phyloP scores from a whole-genome alignment of 2,329 filamentous ascomycete genomes.

The Lachnellula suecica region DNA sequence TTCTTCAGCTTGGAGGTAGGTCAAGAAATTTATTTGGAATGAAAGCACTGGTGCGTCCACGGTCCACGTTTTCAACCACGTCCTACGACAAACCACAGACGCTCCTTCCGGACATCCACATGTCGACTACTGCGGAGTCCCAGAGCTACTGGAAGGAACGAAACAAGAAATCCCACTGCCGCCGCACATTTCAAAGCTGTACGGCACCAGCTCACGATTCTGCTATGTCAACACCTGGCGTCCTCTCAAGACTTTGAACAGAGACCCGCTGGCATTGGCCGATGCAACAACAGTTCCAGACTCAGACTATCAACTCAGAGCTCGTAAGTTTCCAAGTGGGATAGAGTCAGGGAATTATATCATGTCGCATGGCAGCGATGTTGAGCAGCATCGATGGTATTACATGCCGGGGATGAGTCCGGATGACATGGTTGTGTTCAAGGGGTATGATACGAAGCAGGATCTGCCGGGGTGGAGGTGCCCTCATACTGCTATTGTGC shows the following conservation, averaged over 20 bases:
- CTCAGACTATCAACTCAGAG: constrained; percentile 3
- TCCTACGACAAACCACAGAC: neutral
- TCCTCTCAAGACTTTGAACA: neutral
- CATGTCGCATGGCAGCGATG: neutral
- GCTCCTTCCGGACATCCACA: constrained; percentile 5
- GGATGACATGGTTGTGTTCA: constrained; percentile 8
- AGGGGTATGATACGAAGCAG: constrained; percentile 4
- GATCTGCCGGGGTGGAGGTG: constrained; percentile 4
- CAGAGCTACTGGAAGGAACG: constrained; percentile 1
- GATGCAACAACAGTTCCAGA: constrained; percentile 3
- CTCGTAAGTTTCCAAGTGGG: constrained; percentile 1
- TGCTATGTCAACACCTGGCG: constrained; percentile 1
- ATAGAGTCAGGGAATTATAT: neutral
- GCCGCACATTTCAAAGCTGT: neutral
- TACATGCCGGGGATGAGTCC: constrained; percentile 5
- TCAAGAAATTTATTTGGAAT: neutral
- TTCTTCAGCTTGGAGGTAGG: neutral
- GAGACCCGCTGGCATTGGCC: constrained; percentile 1
- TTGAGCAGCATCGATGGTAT: constrained; percentile 7
- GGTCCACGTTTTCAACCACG: constrained; percentile 3
- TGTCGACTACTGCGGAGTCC: constrained; percentile 1
- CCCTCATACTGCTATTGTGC: constrained; percentile 2
- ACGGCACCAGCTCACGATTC: neutral
- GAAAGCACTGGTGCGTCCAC: constrained; percentile 1
- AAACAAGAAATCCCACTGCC: neutral